Percentiles rank a stretch among this genome's conserved stretches.
Conservation (phyloP, 2,329 filamentous ascomycete species). For the Fusarium circinatum region DNA sequence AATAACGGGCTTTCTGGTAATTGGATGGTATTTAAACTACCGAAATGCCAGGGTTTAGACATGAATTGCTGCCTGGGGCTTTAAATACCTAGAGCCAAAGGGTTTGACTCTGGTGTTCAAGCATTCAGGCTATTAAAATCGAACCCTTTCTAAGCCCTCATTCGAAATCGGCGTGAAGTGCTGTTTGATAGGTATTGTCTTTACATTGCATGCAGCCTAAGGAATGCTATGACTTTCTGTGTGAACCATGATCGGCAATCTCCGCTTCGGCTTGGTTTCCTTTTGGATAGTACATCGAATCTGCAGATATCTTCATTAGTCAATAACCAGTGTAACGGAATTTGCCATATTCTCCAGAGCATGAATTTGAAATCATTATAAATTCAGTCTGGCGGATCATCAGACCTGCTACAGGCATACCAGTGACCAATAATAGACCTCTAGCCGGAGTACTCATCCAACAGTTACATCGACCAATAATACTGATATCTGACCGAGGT, state of each 20-base stretch:
- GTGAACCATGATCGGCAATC: not conserved
- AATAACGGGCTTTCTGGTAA: not conserved
- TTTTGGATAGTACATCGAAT: too few relatives aligned
- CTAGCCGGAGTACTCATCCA: too few relatives aligned
- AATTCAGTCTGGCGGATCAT: not conserved
- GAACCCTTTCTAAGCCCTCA: too few relatives aligned
- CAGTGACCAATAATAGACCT: not conserved
- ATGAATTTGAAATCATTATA: not conserved
- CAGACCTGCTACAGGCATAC: not conserved
- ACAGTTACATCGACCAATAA: not conserved
- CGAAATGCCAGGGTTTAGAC: rapidly evolving
- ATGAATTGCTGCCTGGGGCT: not conserved
- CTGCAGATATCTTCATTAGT: not conserved
- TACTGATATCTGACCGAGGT: not conserved
- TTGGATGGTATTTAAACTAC: not conserved
- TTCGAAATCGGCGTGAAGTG: not conserved
- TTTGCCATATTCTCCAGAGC: not conserved
- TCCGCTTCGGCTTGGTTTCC: not conserved
- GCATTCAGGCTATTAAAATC: rapidly evolving
- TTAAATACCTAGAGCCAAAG: not conserved
- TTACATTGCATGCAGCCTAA: not conserved
- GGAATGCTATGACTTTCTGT: not conserved
- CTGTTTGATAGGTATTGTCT: rapidly evolving
- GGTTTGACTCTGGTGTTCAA: rapidly evolving
- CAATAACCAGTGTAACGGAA: too few relatives aligned